Conservation (phyloP, 2,329 filamentous ascomycete species). For the Ceratocystis destructans region DNA sequence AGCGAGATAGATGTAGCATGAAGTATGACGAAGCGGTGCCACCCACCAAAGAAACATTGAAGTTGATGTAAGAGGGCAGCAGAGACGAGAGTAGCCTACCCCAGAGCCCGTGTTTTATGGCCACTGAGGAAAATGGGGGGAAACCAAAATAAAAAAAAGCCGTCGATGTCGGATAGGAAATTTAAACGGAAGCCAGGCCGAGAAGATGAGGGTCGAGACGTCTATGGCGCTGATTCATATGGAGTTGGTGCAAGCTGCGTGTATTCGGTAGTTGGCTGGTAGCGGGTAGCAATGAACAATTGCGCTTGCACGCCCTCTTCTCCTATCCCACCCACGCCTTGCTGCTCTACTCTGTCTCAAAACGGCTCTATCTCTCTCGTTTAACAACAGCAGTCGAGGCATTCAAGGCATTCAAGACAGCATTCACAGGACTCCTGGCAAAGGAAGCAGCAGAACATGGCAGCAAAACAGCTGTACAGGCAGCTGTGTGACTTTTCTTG, state of each 20-base stretch:
- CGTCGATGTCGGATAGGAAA: not conserved
- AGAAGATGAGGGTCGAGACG: no score
- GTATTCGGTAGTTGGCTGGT: no score
- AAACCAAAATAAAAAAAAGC: not conserved
- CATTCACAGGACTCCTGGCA: slow-evolving; percentile 34
- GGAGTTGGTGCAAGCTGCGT: no score
- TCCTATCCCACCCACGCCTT: not conserved
- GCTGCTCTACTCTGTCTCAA: not conserved
- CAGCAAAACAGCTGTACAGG: slow-evolving; percentile 31
- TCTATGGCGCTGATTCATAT: no score
- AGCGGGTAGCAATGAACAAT: no score
- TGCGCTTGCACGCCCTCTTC: not conserved
- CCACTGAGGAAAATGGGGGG: not conserved
- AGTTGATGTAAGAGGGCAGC: no score
- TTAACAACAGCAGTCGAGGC: slow-evolving; percentile 30
- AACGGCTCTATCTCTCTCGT: not conserved
- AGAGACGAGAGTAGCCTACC: not conserved
- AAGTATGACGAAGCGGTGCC: no score
- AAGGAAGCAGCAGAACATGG: slow-evolving; percentile 33
- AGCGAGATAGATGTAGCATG: not conserved
- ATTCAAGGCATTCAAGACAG: slow-evolving; percentile 32
- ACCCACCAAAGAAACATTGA: no score
- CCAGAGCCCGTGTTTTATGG: not conserved
- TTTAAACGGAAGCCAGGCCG: no score
- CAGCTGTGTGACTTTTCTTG: slow-evolving; percentile 32